These are phyloP conservation scores for Chlorella sp. DNA, from an alignment of 139 green algal species.

Conservation along the genomic window DNA sequence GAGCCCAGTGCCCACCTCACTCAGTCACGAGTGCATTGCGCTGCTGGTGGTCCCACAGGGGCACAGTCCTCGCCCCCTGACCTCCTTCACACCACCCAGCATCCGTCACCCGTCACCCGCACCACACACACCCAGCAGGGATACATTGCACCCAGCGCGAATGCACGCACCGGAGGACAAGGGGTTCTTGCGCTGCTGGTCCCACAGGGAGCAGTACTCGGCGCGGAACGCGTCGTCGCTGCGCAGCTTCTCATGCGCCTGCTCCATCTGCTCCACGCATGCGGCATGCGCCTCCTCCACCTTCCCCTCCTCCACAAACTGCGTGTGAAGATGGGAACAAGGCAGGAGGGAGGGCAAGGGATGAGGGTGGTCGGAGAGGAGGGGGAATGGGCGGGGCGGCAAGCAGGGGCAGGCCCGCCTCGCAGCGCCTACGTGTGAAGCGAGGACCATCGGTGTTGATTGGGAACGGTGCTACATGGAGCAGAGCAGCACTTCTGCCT, in stretches of 20 bases:
- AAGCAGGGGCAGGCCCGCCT: neutral
- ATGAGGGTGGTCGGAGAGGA: neutral
- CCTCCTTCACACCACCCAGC: too few relatives aligned
- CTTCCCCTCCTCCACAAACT: constrained; percentile 38
- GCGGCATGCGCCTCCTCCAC: constrained; percentile 44
- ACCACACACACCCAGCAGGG: neutral
- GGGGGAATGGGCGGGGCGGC: too few relatives aligned
- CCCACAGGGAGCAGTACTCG: constrained; percentile 52
- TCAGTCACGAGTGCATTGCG: too few relatives aligned
- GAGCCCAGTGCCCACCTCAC: too few relatives aligned
- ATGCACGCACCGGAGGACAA: constrained; percentile 10
- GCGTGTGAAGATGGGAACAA: neutral
- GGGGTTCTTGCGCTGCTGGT: constrained; percentile 41
- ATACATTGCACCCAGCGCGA: neutral
- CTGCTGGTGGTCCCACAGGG: too few relatives aligned
- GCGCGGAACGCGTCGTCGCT: constrained; percentile 27
- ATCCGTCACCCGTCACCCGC: neutral
- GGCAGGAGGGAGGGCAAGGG: neutral
- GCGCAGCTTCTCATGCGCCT: constrained; percentile 24
- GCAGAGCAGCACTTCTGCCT: too few relatives aligned
- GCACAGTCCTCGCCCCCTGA: too few relatives aligned
- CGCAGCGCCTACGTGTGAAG: neutral
- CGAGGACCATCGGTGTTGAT: too few relatives aligned
- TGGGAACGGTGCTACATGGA: too few relatives aligned
- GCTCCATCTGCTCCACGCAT: constrained; percentile 46